Evolutionary conservation across 495 filamentous ascomycete genomes (phyloP).

Genomic region (Mytilinidion resinicola): DNA sequence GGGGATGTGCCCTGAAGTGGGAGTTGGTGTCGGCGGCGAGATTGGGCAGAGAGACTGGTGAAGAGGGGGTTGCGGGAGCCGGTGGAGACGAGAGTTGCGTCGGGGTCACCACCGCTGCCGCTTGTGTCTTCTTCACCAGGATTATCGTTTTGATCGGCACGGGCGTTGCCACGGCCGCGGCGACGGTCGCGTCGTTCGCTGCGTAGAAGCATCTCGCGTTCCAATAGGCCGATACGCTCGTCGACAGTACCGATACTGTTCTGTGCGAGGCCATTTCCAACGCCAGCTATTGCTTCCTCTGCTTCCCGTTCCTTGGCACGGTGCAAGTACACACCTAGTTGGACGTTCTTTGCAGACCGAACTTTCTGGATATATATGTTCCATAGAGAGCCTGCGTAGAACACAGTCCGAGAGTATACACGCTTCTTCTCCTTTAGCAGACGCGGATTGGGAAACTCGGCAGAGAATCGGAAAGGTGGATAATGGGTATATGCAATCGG

Average conservation of each 20-base stretch:
- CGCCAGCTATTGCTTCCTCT: constrained; percentile 36
- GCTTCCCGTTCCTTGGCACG: constrained; percentile 53
- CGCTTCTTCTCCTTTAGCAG: constrained; percentile 55
- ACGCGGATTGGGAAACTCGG: constrained; percentile 51
- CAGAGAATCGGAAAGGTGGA: constrained; percentile 55
- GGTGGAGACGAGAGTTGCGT: constrained; percentile 25
- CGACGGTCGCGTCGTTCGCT: constrained; percentile 36
- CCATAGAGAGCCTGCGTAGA: constrained; percentile 55
- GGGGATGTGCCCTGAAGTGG: not conserved
- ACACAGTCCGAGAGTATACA: constrained; percentile 56
- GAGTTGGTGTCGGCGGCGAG: not conserved
- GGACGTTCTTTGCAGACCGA: constrained; percentile 46
- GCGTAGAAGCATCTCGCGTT: constrained; percentile 43
- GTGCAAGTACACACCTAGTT: constrained; percentile 56
- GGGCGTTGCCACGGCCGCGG: constrained; percentile 9
- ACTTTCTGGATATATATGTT: constrained; percentile 61
- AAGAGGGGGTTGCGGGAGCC: constrained; percentile 15
- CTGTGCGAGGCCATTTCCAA: constrained; percentile 21
- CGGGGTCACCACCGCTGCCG: constrained; percentile 39
- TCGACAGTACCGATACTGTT: constrained; percentile 38
- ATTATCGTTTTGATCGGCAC: constrained; percentile 14
- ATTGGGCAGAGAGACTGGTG: not conserved
- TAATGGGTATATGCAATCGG: constrained; percentile 48
- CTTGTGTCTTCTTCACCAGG: constrained; percentile 38
- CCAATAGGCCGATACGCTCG: constrained; percentile 45